These are phyloP conservation scores for Paramecium tetraurelia DNA, from an alignment of 73 alveolate genomes.

Conservation along the genomic window DNA sequence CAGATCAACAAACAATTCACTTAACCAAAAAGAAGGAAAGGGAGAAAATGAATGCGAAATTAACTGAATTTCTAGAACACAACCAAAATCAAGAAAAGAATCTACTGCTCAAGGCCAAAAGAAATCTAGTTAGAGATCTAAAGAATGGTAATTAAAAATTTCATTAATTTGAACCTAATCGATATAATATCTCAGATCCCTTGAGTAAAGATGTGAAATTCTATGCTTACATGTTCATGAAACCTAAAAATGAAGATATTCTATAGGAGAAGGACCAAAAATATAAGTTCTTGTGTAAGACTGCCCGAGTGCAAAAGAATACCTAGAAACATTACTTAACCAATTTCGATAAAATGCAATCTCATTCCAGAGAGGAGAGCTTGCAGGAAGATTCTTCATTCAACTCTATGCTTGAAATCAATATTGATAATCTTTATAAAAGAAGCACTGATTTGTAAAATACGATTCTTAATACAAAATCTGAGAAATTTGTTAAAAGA, in stretches of 20 bases:
- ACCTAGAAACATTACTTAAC: neutral
- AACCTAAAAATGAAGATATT: neutral
- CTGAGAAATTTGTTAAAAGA: slow-evolving; percentile 27
- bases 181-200: neutral
- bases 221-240: slow-evolving; percentile 20
- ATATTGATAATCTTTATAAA: slow-evolving; percentile 23
- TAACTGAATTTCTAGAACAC: neutral
- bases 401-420: neutral
- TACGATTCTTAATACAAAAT: neutral
- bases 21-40: neutral
- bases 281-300: neutral
- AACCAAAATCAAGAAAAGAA: neutral
- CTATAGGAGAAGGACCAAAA: neutral
- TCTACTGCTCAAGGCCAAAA: neutral
- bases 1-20: neutral
- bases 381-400: neutral
- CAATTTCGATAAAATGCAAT: neutral
- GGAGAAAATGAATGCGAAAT: neutral
- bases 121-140: neutral
- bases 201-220: slow-evolving; percentile 9
- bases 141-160: neutral
- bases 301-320: neutral
- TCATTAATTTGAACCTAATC: slow-evolving; percentile 23
- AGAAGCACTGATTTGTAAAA: slow-evolving; percentile 22
- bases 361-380: neutral